Evolutionary conservation across 2,329 filamentous ascomycete genomes (phyloP), one percentile per base, ranked within the genome.

Genomic region (Blastomyces gilchristii): DNA sequence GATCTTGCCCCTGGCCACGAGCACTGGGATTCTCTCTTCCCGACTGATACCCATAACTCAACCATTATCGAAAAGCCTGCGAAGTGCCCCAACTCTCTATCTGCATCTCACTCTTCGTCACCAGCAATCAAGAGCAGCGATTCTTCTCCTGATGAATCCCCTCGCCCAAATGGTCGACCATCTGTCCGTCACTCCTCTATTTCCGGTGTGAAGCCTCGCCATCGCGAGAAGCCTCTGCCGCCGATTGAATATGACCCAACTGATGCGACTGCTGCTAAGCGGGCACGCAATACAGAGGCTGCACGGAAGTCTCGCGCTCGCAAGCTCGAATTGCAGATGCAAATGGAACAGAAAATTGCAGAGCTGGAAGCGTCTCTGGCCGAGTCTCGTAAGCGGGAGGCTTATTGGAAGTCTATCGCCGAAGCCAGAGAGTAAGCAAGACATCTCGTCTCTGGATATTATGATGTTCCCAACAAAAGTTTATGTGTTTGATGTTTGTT

Each of bases 271-370:
- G 91, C 90, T 25, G 84, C 92, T 82, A 97, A 97, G 86, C 89
- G 93, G 74, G 92, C 91, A 60, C 88, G 91, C 68, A 97, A 97
- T 76, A 96, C 91, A 9, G 84, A 95, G 74, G 93, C 93, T 22
- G 93, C 93, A 70, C 91, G 93, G 68, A 96, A 96, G 79, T 96
- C 91, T 64, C 87, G 93, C 61, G 87, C 91, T 71, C 87, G 91
- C 68, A 96, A 96, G 80, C 86, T 90, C 63, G 82, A 88, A 73
- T 84, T 87, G 69, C 81, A 93, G 65, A 86, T 89, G 63, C 84
- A 86, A 63, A 81, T 96, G 56, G 89, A 95, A 79, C 82, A 83
- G 49, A 81, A 84, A 70, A 91, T 96, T 70, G 81, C 80, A 22
- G 85, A 88, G 72, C 78, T 93, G 37, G 82, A 87, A 74, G 80